A percentile compares a stretch with the other conserved stretches of the same genome.
Evolutionary conservation across 225 moss, liverwort and hornwort species (phyloP).

Genomic region (Sphagnum tenellum): DNA sequence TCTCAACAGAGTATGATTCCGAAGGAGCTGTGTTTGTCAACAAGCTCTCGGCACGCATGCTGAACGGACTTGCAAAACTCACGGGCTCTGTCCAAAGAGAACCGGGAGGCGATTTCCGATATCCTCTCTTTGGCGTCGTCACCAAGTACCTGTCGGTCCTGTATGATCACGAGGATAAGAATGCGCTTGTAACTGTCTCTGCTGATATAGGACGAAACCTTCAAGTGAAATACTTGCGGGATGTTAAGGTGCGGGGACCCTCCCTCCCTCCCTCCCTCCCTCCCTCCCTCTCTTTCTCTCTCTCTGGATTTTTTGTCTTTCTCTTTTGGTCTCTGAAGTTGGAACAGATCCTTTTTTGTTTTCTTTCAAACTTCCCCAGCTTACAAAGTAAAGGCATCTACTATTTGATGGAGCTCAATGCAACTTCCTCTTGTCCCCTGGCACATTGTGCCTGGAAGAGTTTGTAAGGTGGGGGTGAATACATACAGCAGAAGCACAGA

Average conservation of each 20-base stretch:
- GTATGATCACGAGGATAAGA: constrained; percentile 73
- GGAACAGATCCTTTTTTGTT: no score
- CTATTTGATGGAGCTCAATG: no score
- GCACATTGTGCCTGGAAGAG: no score
- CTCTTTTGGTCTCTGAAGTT: no score
- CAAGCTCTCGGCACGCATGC: constrained; percentile 67
- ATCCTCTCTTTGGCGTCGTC: constrained; percentile 65
- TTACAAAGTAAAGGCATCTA: no score
- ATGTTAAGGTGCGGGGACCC: constrained; percentile 50
- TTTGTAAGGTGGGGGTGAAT: no score
- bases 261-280: no score
- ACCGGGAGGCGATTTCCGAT: constrained; percentile 49
- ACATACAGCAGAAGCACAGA: no score
- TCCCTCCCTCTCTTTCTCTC: no score
- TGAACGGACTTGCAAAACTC: constrained; percentile 76
- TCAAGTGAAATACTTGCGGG: constrained; percentile 62
- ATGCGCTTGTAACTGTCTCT: constrained; percentile 79
- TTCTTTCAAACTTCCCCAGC: no score
- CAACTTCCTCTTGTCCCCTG: no score
- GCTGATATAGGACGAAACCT: constrained; percentile 55
- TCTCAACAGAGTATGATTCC: constrained; percentile 84
- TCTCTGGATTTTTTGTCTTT: no score
- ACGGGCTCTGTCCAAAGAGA: constrained; percentile 68
- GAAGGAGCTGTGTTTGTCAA: constrained; percentile 68
- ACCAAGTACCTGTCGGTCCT: constrained; percentile 82